Evolutionary conservation across 371 early-diverging fungal species (phyloP), one percentile per base, ranked within the genome.

Genomic region (Cokeromyces recurvatus): DNA sequence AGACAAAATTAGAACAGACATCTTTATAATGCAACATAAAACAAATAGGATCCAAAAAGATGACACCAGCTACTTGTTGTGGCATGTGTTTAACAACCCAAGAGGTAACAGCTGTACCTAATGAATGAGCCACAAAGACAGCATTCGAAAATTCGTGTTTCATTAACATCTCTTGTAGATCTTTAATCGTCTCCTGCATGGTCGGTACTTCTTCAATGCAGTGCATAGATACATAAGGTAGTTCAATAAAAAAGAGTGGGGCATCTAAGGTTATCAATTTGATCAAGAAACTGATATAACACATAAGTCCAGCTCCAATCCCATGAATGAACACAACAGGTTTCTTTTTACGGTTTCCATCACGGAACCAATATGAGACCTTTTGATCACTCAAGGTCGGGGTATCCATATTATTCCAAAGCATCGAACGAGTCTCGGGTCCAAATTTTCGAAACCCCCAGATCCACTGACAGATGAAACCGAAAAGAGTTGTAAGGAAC

Each of bases 261-360:
- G 82, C 77, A 15, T 74, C 66, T 24, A 75, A 46, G 3, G 53
- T 48, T 3, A 72, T 36, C 53, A 74, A 43, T 11, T 65, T 53
- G 15, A 55, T 49, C 14, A 87, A 43, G 51, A 85, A 74, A 6
- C 70, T 57, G 25, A 68, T 21, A 50, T 87, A 86, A 31, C 77
- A 72, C 48, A 79, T 64, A 21, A 85, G 48, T 12, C 87, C 86
- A 36, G 79, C 71, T 3, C 83, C 84, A 27, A 87, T 78, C n/a
- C 88, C 88, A 50, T 85, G 85, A 12, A 86, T 77, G 55, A 86
- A 86, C 3, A 85, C 78, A 25, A 87, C 60, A 0, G 87, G 86
- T 19, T 71, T 67, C 39, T 73, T 64, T 46, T 67, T 67, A 14
- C 71, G 64, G 29, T 71, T 49, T 32, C 68, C 60, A 41, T 62